A percentile compares a stretch with the other conserved stretches of the same genome.
phyloP scores from a whole-genome alignment of 1,284 basidiomycete species.

The Takashimella tepidaria region DNA sequence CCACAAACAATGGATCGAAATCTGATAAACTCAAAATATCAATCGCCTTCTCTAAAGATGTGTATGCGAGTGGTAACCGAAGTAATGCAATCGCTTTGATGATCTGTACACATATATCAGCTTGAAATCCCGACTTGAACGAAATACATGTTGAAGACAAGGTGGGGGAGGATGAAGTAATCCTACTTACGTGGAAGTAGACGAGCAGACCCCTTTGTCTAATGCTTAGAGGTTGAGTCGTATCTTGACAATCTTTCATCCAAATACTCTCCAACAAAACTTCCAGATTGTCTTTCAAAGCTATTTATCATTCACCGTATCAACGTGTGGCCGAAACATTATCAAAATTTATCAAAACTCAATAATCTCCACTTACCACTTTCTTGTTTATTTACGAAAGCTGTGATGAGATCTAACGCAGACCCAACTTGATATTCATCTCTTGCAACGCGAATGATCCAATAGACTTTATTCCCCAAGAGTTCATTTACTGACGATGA shows the following conservation, averaged over 20 bases:
- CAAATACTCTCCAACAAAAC: conserved; percentile 50
- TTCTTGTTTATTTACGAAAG: conserved; percentile 69
- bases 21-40: conserved; percentile 60
- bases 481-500: no score
- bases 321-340: neutral
- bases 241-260: conserved; percentile 32
- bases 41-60: conserved; percentile 62
- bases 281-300: conserved; percentile 52
- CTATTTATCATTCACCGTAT: no score
- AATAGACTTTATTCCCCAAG: conserved; percentile 56
- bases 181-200: conserved; percentile 22
- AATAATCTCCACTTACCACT: conserved; percentile 52
- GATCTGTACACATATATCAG: no score
- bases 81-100: conserved; percentile 72
- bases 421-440: conserved; percentile 59
- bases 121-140: neutral
- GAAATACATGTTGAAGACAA: neutral
- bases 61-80: conserved; percentile 58
- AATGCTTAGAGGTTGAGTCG: conserved; percentile 16
- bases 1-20: conserved; percentile 32
- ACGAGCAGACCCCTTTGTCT: conserved; percentile 25
- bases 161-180: neutral
- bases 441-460: conserved; percentile 55
- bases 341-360: neutral
- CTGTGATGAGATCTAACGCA: conserved; percentile 59